Evolutionary conservation across 1,139 yeast species (phyloP), one percentile per base, ranked within the genome.

Genomic region (Protomyces inouyei): DNA sequence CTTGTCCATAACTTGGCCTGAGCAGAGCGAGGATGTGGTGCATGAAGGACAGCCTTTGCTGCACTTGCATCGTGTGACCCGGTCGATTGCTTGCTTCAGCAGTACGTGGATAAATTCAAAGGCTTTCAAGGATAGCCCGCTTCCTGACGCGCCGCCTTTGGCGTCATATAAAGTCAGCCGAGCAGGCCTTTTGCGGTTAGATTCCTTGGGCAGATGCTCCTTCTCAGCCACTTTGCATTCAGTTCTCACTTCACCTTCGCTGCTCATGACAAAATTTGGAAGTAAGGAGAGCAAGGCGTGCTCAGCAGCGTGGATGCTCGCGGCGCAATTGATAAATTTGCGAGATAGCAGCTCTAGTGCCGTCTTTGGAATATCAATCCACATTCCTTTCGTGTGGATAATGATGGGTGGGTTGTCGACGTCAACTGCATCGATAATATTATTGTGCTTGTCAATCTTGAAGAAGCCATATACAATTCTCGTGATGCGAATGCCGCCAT

Each of bases 221-320:
- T 93, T 93, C 69, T 89, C 95, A 0, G 98, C 97, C 0, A 98
- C 97, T 71, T 93, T 93, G 74, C 99, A 93, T 74, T 93, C 99
- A 0, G 98, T 90, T 63, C 82, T 82, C 16, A 93, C 80, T 70
- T 92, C 98, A 55, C 87, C 86, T 1, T 83, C 81, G 2, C 85
- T 83, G 28, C 84, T 79, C n/a, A 84, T 80, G 14, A 61, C 59
- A 45, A 60, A 65, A 35, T 57, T 57, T 6, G 66, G 66, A 57
- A 66, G 43, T n/a, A 64, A 60, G 8, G 64, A 52, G 51, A 66
- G 51, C 8, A 83, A 83, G 68, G 83, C 83, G 77, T 93, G 99
- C 70, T 91, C 95, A 0, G 97, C 96, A 4, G 96, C 97, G 76
- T 95, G 99, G n/a, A 93, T 89, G 0, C 95, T 95, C 1, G 90